phyloP scores from a whole-genome alignment of 768 basidiomycete genomes.

The Clavaria fumosa region DNA sequence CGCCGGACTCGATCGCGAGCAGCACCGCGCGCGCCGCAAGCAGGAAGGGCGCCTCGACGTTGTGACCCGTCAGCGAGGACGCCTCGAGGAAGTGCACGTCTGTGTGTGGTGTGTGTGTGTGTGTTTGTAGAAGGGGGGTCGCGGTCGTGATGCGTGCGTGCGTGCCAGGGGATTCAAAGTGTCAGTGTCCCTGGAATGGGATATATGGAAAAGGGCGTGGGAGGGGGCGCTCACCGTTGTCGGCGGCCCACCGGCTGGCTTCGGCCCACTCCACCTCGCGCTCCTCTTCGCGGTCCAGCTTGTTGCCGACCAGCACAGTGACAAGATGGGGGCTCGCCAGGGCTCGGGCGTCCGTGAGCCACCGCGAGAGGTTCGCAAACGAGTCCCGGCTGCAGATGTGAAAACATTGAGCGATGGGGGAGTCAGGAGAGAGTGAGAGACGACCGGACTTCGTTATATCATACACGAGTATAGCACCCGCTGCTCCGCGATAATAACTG shows the following conservation, averaged over 20 bases:
- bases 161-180: no score
- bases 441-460: conserved; percentile 70
- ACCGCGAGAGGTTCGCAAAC: conserved; percentile 68
- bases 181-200: no score
- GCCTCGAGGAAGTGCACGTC: conserved; percentile 90
- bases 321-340: conserved; percentile 87
- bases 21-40: conserved; percentile 78
- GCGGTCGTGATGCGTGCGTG: no score
- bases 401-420: conserved; percentile 6
- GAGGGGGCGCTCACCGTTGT: conserved; percentile 50
- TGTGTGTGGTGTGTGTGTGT: no score
- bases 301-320: conserved; percentile 85
- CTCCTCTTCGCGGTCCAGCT: conserved; percentile 88
- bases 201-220: conserved; percentile 5
- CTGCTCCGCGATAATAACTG: conserved; percentile 92
- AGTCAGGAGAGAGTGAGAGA: conserved; percentile 3
- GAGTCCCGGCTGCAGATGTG: conserved; percentile 60
- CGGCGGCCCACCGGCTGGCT: conserved; percentile 89
- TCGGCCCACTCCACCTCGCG: conserved; percentile 93
- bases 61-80: conserved; percentile 84
- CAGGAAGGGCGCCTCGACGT: conserved; percentile 87
- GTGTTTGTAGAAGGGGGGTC: no score
- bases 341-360: conserved; percentile 89
- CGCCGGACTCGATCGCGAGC: conserved; percentile 79
- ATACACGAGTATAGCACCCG: conserved; percentile 83